Base-by-base conservation (phyloP, 352 stramenopile genomes). In the Thalassiosira oceanica region DNA sequence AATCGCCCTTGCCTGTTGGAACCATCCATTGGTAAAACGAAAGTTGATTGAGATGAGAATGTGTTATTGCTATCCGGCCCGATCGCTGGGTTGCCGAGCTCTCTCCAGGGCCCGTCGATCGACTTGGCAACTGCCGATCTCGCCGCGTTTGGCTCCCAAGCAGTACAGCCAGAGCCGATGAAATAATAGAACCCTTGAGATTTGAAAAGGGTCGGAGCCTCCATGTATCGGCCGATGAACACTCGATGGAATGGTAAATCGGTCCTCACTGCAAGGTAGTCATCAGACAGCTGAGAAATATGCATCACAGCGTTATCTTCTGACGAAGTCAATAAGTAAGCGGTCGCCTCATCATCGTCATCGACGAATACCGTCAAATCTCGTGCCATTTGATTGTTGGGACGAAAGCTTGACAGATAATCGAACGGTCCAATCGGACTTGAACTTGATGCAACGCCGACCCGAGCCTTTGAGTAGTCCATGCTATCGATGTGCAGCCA, bases 401-500 rank as follows among this genome's bases (percentile, higher is more conserved):
- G n/a, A n/a, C n/a, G n/a, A n/a, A n/a, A n/a, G n/a, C n/a, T n/a
- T n/a, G n/a, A n/a, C n/a, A n/a, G n/a, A n/a, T n/a, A n/a, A n/a
- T 46, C 13, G 69, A 97, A 98, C 1, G 94, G 94, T 1, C 95
- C 95, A 35, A 94, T 93, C 0, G 94, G 92, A 67, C 91, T 95
- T 3, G 71, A 50, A 31, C 88, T 93, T 2, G 74, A 92, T 1
- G 94, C 94, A 0, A 97, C 91, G 3, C 89, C 93, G 5, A 78
- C 92, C 27, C 97, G 74, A 15, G 92, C 94, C 79, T 96, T 90
- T 1, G 84, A 85, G 55, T 94, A 93, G 24, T 76, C 86, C 4
- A 57, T 58, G 45, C 94, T 93, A 73, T 98, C 93, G 11, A 97
- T 89, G 46, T 93, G 86, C 80, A 96, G 92, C 95, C 95, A 98